phyloP scores from a whole-genome alignment of 2,329 filamentous ascomycete species.

The Harringtonia lauricola region DNA sequence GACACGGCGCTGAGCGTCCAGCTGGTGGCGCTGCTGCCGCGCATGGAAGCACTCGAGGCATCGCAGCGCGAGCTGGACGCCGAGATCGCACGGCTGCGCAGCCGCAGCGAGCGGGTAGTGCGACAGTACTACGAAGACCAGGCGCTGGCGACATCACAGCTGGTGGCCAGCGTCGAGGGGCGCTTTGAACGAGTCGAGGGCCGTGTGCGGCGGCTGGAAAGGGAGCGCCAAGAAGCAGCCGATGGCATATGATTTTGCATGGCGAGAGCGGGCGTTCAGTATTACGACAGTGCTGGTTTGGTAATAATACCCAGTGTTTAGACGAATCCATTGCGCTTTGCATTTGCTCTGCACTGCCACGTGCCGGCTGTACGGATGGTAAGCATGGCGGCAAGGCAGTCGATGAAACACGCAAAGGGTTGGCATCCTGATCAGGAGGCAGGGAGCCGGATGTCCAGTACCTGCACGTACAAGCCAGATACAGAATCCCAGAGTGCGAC shows the following conservation, averaged over 20 bases:
- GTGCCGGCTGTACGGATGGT: too few species aligned
- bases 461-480: too few species aligned
- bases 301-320: too few species aligned
- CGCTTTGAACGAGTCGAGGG: constrained; percentile 56
- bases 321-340: too few species aligned
- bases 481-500: too few species aligned
- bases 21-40: constrained; percentile 46
- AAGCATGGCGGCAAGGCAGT: too few species aligned
- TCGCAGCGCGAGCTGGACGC: constrained; percentile 50
- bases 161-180: constrained; percentile 61
- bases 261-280: background rate
- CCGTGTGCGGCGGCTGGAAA: constrained; percentile 52
- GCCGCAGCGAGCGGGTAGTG: constrained; percentile 49
- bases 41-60: constrained; percentile 49
- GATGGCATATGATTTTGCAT: background rate
- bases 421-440: too few species aligned
- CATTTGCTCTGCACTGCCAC: too few species aligned
- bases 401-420: too few species aligned
- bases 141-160: constrained; percentile 55
- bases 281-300: too few species aligned
- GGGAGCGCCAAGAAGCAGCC: constrained; percentile 34
- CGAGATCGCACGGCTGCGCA: constrained; percentile 53
- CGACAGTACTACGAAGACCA: constrained; percentile 65
- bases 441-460: too few species aligned
- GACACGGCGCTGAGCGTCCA: constrained; percentile 42